These are phyloP conservation scores for Aspergillus sclerotioniger DNA, from an alignment of 495 filamentous ascomycete species.

Conservation along the genomic window DNA sequence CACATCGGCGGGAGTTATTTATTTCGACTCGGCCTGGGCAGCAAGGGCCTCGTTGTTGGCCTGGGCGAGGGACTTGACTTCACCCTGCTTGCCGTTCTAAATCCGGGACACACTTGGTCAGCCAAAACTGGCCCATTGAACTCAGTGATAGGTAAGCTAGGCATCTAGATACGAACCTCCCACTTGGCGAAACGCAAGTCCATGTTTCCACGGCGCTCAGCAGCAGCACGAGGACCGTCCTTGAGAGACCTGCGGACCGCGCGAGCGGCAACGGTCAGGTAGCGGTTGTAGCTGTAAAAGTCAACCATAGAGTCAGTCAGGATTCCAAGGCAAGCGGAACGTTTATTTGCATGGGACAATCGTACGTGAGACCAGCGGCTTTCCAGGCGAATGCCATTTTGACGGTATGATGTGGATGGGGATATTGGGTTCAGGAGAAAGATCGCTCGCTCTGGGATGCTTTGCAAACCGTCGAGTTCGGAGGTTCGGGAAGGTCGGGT, in stretches of 20 bases:
- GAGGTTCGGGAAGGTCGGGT: slow-evolving; percentile 39
- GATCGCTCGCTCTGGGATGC: slow-evolving; percentile 28
- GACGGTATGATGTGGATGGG: slow-evolving; percentile 39
- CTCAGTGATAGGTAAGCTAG: background rate
- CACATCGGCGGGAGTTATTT: slow-evolving; percentile 19
- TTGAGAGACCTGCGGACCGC: slow-evolving; percentile 83
- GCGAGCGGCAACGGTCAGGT: slow-evolving; percentile 55
- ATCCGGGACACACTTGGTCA: slow-evolving; percentile 21
- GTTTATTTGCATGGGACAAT: slow-evolving; percentile 3
- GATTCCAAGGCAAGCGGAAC: background rate
- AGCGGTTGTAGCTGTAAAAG: slow-evolving; percentile 50
- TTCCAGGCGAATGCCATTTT: slow-evolving; percentile 99
- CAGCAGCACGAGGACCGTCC: slow-evolving; percentile 79
- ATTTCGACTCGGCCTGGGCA: slow-evolving; percentile 45
- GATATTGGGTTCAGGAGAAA: slow-evolving; percentile 31
- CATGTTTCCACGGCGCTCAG: slow-evolving; percentile 86
- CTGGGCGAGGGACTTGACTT: slow-evolving; percentile 67
- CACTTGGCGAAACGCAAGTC: slow-evolving; percentile 94
- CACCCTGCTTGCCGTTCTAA: slow-evolving; percentile 96
- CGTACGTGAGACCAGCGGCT: slow-evolving; percentile 93
- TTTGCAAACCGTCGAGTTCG: slow-evolving; percentile 42
- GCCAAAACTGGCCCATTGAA: slow-evolving; percentile 20
- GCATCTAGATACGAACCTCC: slow-evolving; percentile 65
- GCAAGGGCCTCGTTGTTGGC: slow-evolving; percentile 67
- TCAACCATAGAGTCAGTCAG: slow-evolving; percentile 30